Evolutionary conservation across 345 rosid species (phyloP).

Genomic region (Pugionium cornutum): DNA sequence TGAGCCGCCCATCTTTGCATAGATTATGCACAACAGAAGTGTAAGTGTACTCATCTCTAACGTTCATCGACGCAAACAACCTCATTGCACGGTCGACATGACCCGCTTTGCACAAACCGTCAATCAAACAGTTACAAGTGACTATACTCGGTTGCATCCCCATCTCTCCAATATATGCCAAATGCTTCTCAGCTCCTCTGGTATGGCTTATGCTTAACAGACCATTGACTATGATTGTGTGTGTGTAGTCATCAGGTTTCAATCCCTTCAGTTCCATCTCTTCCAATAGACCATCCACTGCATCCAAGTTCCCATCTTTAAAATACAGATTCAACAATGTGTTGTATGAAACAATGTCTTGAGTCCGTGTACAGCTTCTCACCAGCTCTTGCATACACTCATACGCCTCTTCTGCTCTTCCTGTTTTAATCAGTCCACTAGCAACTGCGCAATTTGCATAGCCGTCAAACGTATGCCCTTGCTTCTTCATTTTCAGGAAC

Average conservation of each 20-base stretch:
- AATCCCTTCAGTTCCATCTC: constrained; percentile 31
- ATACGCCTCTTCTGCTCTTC: constrained; percentile 53
- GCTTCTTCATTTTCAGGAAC: constrained; percentile 54
- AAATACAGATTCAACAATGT: constrained; percentile 63
- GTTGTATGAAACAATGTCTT: constrained; percentile 48
- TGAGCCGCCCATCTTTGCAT: constrained; percentile 56
- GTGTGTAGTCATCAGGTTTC: constrained; percentile 36
- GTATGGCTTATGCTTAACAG: constrained; percentile 25
- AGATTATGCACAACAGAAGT: constrained; percentile 76
- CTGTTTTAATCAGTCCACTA: constrained; percentile 65
- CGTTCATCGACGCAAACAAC: constrained; percentile 57
- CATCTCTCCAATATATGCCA: constrained; percentile 25
- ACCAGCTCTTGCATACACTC: constrained; percentile 47
- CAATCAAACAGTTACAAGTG: constrained; percentile 53
- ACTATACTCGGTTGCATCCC: constrained; percentile 22
- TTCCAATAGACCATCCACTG: constrained; percentile 39
- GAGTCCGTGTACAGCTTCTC: constrained; percentile 43
- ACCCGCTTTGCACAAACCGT: constrained; percentile 69
- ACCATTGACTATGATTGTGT: constrained; percentile 36
- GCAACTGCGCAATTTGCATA: constrained; percentile 68
- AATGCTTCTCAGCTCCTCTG: constrained; percentile 31
- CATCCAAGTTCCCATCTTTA: constrained; percentile 60
- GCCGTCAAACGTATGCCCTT: constrained; percentile 77
- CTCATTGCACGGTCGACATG: constrained; percentile 53
- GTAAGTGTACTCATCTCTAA: constrained; percentile 70